phyloP scores from a whole-genome alignment of 345 rosid species.

The Sisymbrium altissimum region DNA sequence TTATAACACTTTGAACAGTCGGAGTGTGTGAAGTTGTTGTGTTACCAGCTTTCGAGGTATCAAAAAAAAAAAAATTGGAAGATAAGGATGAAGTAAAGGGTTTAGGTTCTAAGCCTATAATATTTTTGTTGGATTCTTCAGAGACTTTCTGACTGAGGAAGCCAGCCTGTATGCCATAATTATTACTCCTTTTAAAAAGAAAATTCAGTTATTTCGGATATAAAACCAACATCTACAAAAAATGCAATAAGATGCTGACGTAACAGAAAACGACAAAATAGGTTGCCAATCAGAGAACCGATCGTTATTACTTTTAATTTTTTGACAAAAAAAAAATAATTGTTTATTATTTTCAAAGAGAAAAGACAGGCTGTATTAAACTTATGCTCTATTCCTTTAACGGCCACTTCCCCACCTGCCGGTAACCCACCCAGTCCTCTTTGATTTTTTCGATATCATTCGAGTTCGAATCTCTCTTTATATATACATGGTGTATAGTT shows the following conservation, averaged over 20 bases:
- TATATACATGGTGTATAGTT: too few relatives aligned
- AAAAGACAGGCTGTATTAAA: conserved; percentile 44
- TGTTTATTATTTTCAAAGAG: too few relatives aligned
- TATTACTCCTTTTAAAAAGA: neutral
- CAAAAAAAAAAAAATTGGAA: neutral
- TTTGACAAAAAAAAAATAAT: neutral
- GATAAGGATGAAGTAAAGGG: neutral
- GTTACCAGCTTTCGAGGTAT: neutral
- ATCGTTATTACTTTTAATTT: conserved; percentile 34
- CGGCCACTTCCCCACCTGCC: conserved; percentile 38
- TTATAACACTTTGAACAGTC: too few relatives aligned
- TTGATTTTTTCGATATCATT: neutral
- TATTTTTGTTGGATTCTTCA: neutral
- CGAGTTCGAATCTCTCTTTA: too few relatives aligned
- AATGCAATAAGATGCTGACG: conserved; percentile 32
- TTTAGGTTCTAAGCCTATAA: neutral
- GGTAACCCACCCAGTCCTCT: conserved; percentile 20
- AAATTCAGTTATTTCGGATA: conserved; percentile 1
- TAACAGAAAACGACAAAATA: conserved; percentile 59
- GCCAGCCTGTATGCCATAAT: conserved; percentile 68
- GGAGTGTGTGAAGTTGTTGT: neutral
- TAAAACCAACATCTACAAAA: neutral
- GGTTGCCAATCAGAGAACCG: conserved; percentile 59
- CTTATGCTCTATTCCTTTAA: conserved; percentile 40
- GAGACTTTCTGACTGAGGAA: conserved; percentile 45